These are phyloP conservation scores for Argentina anserina DNA, from an alignment of 306 rosid genomes.

Conservation along the genomic window DNA sequence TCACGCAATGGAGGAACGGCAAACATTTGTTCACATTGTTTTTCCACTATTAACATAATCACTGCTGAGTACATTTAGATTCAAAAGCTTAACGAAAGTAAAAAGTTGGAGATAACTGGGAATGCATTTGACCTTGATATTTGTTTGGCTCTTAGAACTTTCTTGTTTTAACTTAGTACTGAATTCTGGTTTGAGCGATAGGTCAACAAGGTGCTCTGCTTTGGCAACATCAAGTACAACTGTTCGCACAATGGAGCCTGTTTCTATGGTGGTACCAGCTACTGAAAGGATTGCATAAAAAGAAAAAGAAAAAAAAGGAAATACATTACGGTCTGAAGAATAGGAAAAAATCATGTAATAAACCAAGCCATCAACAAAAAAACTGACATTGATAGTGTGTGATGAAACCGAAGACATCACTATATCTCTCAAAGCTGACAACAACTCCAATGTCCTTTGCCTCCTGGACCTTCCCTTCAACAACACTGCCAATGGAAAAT, in stretches of 20 bases:
- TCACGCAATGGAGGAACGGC: not conserved
- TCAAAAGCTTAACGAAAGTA: too few relatives aligned
- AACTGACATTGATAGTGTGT: slow-evolving; percentile 70
- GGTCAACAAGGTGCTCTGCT: slow-evolving; percentile 71
- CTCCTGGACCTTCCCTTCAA: slow-evolving; percentile 72
- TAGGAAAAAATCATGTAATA: slow-evolving; percentile 13
- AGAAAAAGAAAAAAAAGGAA: not conserved
- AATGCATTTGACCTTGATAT: slow-evolving; percentile 52
- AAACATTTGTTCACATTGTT: not conserved
- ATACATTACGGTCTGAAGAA: slow-evolving; percentile 6
- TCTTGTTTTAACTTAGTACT: slow-evolving; percentile 36
- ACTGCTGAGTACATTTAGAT: not conserved
- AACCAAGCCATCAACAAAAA: slow-evolving; percentile 11
- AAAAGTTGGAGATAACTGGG: not conserved
- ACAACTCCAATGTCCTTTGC: slow-evolving; percentile 65
- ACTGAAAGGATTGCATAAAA: slow-evolving; percentile 37
- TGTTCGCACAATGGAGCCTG: slow-evolving; percentile 63
- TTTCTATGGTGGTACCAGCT: slow-evolving; percentile 51
- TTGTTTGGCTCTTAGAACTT: slow-evolving; percentile 39
- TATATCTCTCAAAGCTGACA: slow-evolving; percentile 67
- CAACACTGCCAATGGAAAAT: slow-evolving; percentile 51
- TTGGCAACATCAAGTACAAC: slow-evolving; percentile 82
- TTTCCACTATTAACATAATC: not conserved
- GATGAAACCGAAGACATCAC: slow-evolving; percentile 74
- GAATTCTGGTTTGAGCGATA: slow-evolving; percentile 68